Conservation (phyloP, 2,329 filamentous ascomycete genomes). For the Polytolypa hystricis region DNA sequence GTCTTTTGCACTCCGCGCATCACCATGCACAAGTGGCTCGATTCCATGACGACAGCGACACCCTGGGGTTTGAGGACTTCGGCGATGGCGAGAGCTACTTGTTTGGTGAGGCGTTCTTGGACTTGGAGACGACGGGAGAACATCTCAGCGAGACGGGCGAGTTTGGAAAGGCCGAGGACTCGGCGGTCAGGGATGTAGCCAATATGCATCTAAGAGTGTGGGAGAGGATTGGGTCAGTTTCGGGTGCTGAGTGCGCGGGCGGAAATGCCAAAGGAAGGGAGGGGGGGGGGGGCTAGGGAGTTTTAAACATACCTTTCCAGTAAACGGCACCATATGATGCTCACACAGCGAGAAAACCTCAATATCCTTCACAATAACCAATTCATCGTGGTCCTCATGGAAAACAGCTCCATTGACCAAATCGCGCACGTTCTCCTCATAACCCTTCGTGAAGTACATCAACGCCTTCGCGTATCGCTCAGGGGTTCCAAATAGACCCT, state of each 20-base stretch:
- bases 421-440: conserved; percentile 85
- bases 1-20: conserved; percentile 98
- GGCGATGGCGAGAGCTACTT: conserved; percentile 87
- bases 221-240: conserved; percentile 7
- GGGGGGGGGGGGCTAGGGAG: not conserved
- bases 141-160: conserved; percentile 94
- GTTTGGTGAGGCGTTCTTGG: conserved; percentile 90
- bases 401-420: conserved; percentile 93
- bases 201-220: conserved; percentile 86
- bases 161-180: conserved; percentile 89
- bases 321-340: conserved; percentile 94
- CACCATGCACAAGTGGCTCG: conserved; percentile 93
- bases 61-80: conserved; percentile 89
- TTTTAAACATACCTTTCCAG: conserved; percentile 62
- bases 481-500: conserved; percentile 56
- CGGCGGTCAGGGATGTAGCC: conserved; percentile 89
- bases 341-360: conserved; percentile 92
- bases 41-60: conserved; percentile 96
- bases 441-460: conserved; percentile 92
- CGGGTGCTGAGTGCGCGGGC: not conserved
- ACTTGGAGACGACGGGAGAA: conserved; percentile 89
- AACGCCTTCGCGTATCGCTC: conserved; percentile 89
- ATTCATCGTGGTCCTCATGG: conserved; percentile 90
- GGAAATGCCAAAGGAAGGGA: conserved; percentile 4
- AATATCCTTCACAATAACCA: conserved; percentile 97